Conservation (phyloP, 108 stramenopile species). For the Nitzschia palea region DNA sequence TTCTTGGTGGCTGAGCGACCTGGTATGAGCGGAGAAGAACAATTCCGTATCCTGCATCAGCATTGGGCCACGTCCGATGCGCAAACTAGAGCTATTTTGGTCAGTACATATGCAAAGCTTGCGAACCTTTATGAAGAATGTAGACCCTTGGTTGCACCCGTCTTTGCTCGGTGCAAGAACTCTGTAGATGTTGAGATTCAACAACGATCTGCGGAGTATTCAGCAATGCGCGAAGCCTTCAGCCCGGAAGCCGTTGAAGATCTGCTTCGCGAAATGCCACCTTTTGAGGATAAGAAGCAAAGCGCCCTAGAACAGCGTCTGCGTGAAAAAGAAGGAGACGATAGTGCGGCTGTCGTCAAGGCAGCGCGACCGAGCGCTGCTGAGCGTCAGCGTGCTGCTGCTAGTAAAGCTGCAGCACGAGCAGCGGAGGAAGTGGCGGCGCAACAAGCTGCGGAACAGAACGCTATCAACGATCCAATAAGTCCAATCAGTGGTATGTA, state of each 20-base stretch:
- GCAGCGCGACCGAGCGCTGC: slow-evolving; percentile 81
- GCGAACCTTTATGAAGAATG: slow-evolving; percentile 94
- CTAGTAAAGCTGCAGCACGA: slow-evolving; percentile 64
- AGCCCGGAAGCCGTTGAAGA: slow-evolving; percentile 85
- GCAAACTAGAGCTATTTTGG: slow-evolving; percentile 81
- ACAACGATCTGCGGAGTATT: slow-evolving; percentile 91
- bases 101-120: slow-evolving; percentile 94
- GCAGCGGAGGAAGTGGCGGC: slow-evolving; percentile 63
- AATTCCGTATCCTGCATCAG: slow-evolving; percentile 94
- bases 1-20: slow-evolving; percentile 94
- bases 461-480: slow-evolving; percentile 42
- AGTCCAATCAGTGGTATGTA: slow-evolving; percentile 60
- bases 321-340: slow-evolving; percentile 80
- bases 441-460: slow-evolving; percentile 37
- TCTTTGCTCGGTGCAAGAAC: slow-evolving; percentile 85
- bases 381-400: slow-evolving; percentile 71
- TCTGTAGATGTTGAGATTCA: slow-evolving; percentile 92
- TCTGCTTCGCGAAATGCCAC: slow-evolving; percentile 93
- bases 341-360: slow-evolving; percentile 84
- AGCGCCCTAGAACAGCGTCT: slow-evolving; percentile 82
- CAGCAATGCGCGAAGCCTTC: slow-evolving; percentile 83
- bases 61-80: slow-evolving; percentile 85
- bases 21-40: slow-evolving; percentile 89
- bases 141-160: slow-evolving; percentile 82
- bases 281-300: slow-evolving; percentile 86